Evolutionary conservation across 768 basidiomycete genomes (phyloP).

Genomic region (Kwoniella dendrophila): DNA sequence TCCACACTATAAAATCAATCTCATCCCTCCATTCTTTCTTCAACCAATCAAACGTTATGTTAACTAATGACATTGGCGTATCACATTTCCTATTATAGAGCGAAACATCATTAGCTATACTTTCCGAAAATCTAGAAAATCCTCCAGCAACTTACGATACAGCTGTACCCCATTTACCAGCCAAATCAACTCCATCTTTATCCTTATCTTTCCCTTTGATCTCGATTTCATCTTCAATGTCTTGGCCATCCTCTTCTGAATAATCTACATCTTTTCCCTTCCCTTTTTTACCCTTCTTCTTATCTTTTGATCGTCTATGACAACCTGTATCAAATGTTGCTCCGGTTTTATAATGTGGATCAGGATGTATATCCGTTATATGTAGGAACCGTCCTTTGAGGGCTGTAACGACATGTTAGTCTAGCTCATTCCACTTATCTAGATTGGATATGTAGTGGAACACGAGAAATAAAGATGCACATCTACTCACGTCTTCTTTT

Average conservation of each 20-base stretch:
- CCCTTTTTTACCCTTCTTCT: constrained; percentile 32
- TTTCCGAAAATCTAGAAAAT: background rate
- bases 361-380: constrained; percentile 55
- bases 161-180: constrained; percentile 52
- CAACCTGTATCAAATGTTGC: constrained; percentile 49
- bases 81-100: constrained; percentile 62
- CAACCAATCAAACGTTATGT: constrained; percentile 78
- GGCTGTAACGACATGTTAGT: constrained; percentile 15
- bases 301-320: constrained; percentile 37
- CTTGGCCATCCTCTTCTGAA: constrained; percentile 14
- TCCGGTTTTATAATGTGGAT: constrained; percentile 49
- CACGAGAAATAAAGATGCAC: no score
- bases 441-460: background rate
- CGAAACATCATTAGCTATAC: constrained; percentile 3
- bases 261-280: constrained; percentile 18
- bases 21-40: constrained; percentile 77
- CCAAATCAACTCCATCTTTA: constrained; percentile 30
- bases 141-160: constrained; percentile 48
- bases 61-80: constrained; percentile 74
- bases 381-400: constrained; percentile 54
- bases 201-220: constrained; percentile 14
- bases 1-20: constrained; percentile 84
- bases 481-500: constrained; percentile 20
- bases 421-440: background rate
- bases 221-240: constrained; percentile 14